Evolutionary conservation across 495 filamentous ascomycete species (phyloP).

Genomic region (Poronia punctata): DNA sequence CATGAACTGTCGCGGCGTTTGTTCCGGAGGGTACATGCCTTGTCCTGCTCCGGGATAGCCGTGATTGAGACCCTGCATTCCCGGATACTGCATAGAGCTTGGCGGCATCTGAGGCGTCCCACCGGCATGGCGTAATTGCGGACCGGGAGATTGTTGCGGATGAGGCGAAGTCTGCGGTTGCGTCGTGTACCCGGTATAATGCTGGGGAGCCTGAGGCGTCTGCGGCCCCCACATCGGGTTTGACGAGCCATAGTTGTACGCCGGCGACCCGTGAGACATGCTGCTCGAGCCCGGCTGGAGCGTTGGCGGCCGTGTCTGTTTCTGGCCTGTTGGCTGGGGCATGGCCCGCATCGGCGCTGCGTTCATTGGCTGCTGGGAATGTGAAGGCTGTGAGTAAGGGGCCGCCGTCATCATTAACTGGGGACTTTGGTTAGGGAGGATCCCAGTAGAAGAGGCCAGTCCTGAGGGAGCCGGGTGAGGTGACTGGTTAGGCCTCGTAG

Average conservation of each 20-base stretch:
- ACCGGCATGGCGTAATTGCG: constrained; percentile 56
- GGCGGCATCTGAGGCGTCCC: constrained; percentile 54
- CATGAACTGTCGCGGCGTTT: constrained; percentile 57
- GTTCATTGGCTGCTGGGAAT: constrained; percentile 42
- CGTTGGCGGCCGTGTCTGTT: constrained; percentile 37
- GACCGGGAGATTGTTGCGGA: constrained; percentile 51
- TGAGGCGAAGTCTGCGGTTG: constrained; percentile 53
- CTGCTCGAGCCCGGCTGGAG: constrained; percentile 32
- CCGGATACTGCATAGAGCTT: constrained; percentile 48
- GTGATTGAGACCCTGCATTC: constrained; percentile 54
- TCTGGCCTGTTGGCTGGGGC: constrained; percentile 43
- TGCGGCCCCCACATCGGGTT: constrained; percentile 44
- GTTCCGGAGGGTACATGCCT: constrained; percentile 52
- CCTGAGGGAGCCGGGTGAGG: constrained; percentile 38
- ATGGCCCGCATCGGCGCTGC: constrained; percentile 48
- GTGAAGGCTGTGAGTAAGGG: constrained; percentile 45
- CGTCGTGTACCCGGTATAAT: constrained; percentile 39
- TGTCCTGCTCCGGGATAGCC: constrained; percentile 43
- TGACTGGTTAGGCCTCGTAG: constrained; percentile 43
- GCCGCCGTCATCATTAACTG: constrained; percentile 52
- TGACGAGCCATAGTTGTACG: constrained; percentile 45
- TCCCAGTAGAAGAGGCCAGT: constrained; percentile 32
- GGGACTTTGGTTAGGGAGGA: constrained; percentile 44
- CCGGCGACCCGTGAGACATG: constrained; percentile 33
- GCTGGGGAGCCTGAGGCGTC: constrained; percentile 41